These are phyloP conservation scores for Cyclaneusma minus DNA, from an alignment of 2,329 filamentous ascomycete genomes.

Conservation along the genomic window DNA sequence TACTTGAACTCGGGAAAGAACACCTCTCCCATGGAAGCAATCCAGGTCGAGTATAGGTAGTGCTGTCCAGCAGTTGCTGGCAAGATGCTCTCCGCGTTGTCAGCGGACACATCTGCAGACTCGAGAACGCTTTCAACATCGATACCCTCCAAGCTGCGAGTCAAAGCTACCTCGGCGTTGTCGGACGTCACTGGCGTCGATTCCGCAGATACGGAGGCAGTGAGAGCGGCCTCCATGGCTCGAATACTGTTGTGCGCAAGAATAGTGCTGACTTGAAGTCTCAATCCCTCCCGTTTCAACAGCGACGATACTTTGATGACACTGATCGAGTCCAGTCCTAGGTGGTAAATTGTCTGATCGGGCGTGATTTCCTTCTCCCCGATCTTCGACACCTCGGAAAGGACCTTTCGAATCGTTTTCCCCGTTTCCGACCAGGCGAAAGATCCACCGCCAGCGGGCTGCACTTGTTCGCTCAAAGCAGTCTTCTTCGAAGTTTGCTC, in stretches of 20 bases:
- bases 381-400: slow-evolving; percentile 45
- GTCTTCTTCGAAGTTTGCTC: slow-evolving; percentile 4
- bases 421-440: slow-evolving; percentile 22
- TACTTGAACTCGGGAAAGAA: slow-evolving; percentile 67
- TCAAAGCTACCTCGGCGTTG: slow-evolving; percentile 36
- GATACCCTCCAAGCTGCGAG: slow-evolving; percentile 19
- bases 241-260: slow-evolving; percentile 47
- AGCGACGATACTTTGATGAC: slow-evolving; percentile 69
- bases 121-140: slow-evolving; percentile 25
- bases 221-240: slow-evolving; percentile 1
- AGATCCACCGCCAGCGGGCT: slow-evolving; percentile 2
- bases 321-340: slow-evolving; percentile 84
- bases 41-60: slow-evolving; percentile 69
- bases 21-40: slow-evolving; percentile 44
- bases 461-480: slow-evolving; percentile 1
- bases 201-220: too few species aligned
- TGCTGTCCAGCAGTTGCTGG: slow-evolving; percentile 64
- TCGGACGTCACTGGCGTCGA: neutral
- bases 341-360: slow-evolving; percentile 57
- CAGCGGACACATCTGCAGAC: slow-evolving; percentile 23
- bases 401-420: slow-evolving; percentile 27
- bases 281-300: slow-evolving; percentile 46
- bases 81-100: slow-evolving; percentile 33
- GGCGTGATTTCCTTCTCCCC: slow-evolving; percentile 39
- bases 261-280: slow-evolving; percentile 55